phyloP scores from a whole-genome alignment of 176 grass and related monocot genomes.

The Musa beccarii region DNA sequence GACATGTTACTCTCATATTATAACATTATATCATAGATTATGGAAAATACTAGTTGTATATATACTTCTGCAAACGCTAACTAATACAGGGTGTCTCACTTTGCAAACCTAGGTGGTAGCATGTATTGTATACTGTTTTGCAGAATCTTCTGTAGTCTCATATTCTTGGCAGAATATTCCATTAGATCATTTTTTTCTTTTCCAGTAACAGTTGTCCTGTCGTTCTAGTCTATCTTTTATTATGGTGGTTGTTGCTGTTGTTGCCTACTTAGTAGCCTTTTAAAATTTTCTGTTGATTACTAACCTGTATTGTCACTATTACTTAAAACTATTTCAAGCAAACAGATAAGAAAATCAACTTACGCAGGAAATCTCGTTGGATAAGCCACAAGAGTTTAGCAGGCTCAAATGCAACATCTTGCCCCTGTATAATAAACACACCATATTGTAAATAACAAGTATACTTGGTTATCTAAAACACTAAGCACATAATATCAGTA shows the following conservation, averaged over 20 bases:
- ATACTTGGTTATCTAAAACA: not conserved
- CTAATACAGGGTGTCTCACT: not conserved
- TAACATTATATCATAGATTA: not conserved
- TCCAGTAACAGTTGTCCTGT: too few relatives aligned
- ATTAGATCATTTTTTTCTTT: too few relatives aligned
- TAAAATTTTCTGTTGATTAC: too few relatives aligned
- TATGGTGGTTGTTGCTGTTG: too few relatives aligned
- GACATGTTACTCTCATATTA: not conserved
- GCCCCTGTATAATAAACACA: conserved; percentile 47
- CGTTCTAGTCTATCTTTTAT: too few relatives aligned
- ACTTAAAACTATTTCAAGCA: not conserved
- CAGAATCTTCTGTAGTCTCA: too few relatives aligned
- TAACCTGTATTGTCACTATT: not conserved
- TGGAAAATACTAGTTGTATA: too few relatives aligned
- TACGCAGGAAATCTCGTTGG: conserved; percentile 88
- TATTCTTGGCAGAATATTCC: not conserved
- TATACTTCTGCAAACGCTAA: too few relatives aligned
- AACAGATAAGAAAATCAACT: conserved; percentile 25
- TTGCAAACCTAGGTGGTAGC: not conserved
- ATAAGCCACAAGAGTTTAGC: conserved; percentile 97
- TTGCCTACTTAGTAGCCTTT: too few relatives aligned
- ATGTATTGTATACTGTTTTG: not conserved
- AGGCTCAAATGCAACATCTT: conserved; percentile 92
- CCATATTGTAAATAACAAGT: conserved; percentile 1
- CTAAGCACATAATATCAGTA: not conserved